Evolutionary conservation across 2,329 filamentous ascomycete species (phyloP).

Genomic region (Nannizzia gypsea): DNA sequence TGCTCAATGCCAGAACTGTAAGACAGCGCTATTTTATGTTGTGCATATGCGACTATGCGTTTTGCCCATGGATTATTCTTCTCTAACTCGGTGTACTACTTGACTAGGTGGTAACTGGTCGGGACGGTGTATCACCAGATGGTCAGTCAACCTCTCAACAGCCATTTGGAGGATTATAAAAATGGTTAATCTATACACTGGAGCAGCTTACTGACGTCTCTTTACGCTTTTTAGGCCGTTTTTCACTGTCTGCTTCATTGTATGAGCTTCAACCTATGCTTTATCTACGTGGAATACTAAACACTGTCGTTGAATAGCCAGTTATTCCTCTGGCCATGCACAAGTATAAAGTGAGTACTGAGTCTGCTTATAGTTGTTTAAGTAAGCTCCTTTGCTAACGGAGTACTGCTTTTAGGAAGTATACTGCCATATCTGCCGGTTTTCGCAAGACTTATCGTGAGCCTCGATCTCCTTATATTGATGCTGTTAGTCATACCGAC

Average conservation of each 20-base stretch:
- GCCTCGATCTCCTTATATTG: constrained; percentile 11
- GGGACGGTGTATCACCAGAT: constrained; percentile 24
- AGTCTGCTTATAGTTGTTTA: neutral
- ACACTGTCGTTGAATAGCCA: constrained; percentile 14
- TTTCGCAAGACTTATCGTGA: constrained; percentile 16
- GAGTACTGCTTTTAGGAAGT: constrained; percentile 11
- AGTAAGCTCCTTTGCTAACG: neutral
- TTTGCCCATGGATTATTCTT: neutral
- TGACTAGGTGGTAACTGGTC: constrained; percentile 24
- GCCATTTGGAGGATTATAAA: neutral
- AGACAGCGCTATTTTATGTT: neutral
- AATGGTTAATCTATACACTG: neutral
- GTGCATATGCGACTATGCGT: neutral
- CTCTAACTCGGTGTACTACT: neutral
- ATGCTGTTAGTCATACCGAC: neutral
- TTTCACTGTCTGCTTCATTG: constrained; percentile 28
- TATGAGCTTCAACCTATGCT: constrained; percentile 9
- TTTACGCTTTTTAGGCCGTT: constrained; percentile 17
- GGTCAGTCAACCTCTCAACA: constrained; percentile 14
- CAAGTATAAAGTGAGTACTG: constrained; percentile 39
- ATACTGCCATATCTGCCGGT: constrained; percentile 16
- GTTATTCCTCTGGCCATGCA: constrained; percentile 23
- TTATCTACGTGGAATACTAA: neutral
- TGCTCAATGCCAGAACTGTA: constrained; percentile 28
- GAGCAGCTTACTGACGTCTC: neutral